These are phyloP conservation scores for Cicer pinnatifidum DNA, from an alignment of 306 rosid genomes.

Conservation along the genomic window DNA sequence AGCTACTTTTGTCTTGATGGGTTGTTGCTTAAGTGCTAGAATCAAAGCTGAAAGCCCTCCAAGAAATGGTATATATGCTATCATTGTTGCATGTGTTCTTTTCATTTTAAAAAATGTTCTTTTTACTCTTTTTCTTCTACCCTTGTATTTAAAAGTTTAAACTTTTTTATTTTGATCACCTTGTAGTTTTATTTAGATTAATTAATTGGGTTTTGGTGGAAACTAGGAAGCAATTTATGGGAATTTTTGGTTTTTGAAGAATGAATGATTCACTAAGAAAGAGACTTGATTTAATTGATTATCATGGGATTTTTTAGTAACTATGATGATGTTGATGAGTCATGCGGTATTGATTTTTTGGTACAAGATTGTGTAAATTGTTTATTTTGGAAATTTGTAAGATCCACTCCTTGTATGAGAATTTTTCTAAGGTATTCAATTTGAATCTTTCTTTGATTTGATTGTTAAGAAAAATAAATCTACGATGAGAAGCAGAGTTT, in stretches of 20 bases:
- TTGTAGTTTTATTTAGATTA: conserved; percentile 25
- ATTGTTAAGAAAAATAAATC: conserved; percentile 29
- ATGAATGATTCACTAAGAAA: background rate
- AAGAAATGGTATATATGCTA: conserved; percentile 59
- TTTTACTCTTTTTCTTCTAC: background rate
- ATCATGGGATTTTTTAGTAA: background rate
- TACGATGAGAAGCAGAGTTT: background rate
- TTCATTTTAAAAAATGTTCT: background rate
- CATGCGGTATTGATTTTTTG: conserved; percentile 18
- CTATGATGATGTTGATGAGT: background rate
- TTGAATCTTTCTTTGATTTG: conserved; percentile 33
- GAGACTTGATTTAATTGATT: conserved; percentile 38
- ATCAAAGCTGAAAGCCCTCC: conserved; percentile 95
- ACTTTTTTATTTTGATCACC: conserved; percentile 9
- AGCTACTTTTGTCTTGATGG: conserved; percentile 59
- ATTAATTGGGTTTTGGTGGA: background rate
- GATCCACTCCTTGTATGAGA: background rate
- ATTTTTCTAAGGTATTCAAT: conserved; percentile 32
- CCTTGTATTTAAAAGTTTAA: conserved; percentile 4
- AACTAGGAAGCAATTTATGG: background rate
- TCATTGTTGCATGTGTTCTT: conserved; percentile 32
- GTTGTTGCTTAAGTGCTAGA: conserved; percentile 80
- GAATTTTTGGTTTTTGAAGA: conserved; percentile 26
- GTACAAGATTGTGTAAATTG: background rate
- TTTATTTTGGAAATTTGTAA: conserved; percentile 25